Conservation (phyloP, 805 yeast species). For the Ogataea allantospora region DNA sequence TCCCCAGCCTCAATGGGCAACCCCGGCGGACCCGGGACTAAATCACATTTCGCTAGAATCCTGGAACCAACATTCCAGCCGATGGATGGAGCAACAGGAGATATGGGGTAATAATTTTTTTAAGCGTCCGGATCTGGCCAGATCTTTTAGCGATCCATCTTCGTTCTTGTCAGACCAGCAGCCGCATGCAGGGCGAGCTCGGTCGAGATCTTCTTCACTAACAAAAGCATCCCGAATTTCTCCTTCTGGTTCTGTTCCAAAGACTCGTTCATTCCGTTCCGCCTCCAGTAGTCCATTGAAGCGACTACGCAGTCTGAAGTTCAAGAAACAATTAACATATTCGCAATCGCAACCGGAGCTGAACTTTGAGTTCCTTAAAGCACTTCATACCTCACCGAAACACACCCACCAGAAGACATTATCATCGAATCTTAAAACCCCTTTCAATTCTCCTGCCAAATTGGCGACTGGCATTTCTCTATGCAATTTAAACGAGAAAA, state of each 20-base stretch:
- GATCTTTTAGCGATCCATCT: conserved; percentile 25
- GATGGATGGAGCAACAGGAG: conserved; percentile 25
- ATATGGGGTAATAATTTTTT: conserved; percentile 8
- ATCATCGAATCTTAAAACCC: conserved; percentile 20
- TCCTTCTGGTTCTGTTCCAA: conserved; percentile 5
- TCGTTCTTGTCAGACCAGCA: conserved; percentile 14
- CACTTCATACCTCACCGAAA: conserved; percentile 29
- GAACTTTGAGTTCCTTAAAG: conserved; percentile 28
- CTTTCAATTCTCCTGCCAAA: conserved; percentile 13
- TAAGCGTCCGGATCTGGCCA: conserved; percentile 11
- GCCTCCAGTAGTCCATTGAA: conserved; percentile 30
- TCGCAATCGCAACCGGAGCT: conserved; percentile 26
- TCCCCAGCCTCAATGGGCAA: conserved; percentile 25
- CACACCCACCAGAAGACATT: conserved; percentile 18
- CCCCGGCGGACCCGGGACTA: conserved; percentile 11
- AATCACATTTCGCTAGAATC: conserved; percentile 30
- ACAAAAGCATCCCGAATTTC: conserved; percentile 7
- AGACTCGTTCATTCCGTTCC: conserved; percentile 14
- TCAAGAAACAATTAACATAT: conserved; percentile 15
- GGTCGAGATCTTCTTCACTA: conserved; percentile 14
- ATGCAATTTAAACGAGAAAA: conserved; percentile 1
- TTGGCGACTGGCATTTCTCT: conserved; percentile 1
- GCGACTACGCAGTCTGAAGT: conserved; percentile 25
- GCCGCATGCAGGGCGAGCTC: conserved; percentile 2
- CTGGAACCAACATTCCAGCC: conserved; percentile 26